phyloP scores from a whole-genome alignment of 2,329 filamentous ascomycete genomes.

The Colletotrichum destructivum region DNA sequence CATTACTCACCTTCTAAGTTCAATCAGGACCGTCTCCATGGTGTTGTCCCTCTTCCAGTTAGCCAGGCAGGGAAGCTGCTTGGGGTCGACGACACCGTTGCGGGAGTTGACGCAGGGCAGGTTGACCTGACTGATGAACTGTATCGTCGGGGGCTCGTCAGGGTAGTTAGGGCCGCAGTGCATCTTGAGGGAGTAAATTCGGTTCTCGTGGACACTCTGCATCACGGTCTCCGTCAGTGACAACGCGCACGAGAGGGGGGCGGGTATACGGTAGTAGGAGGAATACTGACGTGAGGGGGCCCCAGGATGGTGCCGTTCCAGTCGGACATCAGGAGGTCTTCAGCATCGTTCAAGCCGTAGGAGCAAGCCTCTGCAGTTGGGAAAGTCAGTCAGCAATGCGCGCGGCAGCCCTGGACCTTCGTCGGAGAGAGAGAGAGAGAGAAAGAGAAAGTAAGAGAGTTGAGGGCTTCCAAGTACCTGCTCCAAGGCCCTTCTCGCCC shows the following conservation, averaged over 20 bases:
- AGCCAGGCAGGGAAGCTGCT: conserved; percentile 85
- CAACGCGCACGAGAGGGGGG: background rate
- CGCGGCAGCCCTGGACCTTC: conserved; percentile 2
- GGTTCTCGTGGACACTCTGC: conserved; percentile 96
- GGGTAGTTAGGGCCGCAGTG: conserved; percentile 94
- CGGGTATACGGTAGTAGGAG: background rate
- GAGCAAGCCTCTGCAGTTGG: conserved; percentile 87
- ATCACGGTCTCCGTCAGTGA: conserved; percentile 26
- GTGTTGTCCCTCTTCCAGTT: conserved; percentile 95
- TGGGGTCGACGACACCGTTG: conserved; percentile 87
- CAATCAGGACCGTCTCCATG: conserved; percentile 94
- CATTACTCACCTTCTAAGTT: conserved; percentile 78
- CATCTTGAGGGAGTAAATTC: conserved; percentile 98
- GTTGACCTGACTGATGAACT: conserved; percentile 96
- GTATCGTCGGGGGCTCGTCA: conserved; percentile 88
- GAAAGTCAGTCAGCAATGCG: conserved; percentile 34
- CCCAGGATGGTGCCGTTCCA: conserved; percentile 99
- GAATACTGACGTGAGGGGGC: conserved; percentile 85
- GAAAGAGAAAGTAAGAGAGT: background rate
- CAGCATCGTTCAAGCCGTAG: conserved; percentile 93
- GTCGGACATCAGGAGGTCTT: conserved; percentile 97
- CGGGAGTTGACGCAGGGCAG: conserved; percentile 91
- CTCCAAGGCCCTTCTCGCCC: conserved; percentile 96
- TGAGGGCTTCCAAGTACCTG: conserved; percentile 69
- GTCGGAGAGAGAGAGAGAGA: background rate